These are phyloP conservation scores for Falciphora oryzae DNA, from an alignment of 2,329 filamentous ascomycete genomes.

Conservation along the genomic window DNA sequence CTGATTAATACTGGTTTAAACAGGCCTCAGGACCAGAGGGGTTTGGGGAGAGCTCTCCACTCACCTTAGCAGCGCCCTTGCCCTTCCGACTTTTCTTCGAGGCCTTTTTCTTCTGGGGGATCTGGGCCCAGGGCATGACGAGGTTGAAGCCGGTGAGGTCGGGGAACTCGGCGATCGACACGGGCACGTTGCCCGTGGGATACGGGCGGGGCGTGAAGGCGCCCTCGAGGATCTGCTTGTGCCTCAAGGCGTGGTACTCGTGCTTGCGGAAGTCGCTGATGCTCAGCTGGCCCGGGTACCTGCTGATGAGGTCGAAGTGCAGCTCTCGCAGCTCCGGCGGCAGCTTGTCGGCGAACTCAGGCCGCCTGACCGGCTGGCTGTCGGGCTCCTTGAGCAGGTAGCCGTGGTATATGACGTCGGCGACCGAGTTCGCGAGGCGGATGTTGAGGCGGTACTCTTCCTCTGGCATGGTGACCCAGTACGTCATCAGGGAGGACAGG, in stretches of 20 bases:
- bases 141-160: neutral
- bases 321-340: conserved; percentile 2
- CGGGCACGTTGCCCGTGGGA: conserved; percentile 3
- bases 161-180: conserved; percentile 2
- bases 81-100: neutral
- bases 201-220: conserved; percentile 2
- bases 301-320: conserved; percentile 2
- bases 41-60: neutral
- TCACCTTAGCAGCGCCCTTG: neutral
- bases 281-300: neutral
- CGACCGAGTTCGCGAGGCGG: neutral
- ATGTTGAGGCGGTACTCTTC: neutral
- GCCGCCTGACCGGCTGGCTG: neutral
- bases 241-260: conserved; percentile 4
- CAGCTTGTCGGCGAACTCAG: neutral
- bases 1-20: neutral
- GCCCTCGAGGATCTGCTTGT: conserved; percentile 3
- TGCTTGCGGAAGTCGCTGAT: conserved; percentile 1
- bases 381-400: neutral
- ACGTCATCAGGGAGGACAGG: neutral
- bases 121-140: neutral
- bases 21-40: too few species aligned
- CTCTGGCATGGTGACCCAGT: neutral
- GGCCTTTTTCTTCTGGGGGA: neutral
- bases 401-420: neutral